These are phyloP conservation scores for Aspergillus jensenii DNA, from an alignment of 2,329 filamentous ascomycete species.

Conservation along the genomic window DNA sequence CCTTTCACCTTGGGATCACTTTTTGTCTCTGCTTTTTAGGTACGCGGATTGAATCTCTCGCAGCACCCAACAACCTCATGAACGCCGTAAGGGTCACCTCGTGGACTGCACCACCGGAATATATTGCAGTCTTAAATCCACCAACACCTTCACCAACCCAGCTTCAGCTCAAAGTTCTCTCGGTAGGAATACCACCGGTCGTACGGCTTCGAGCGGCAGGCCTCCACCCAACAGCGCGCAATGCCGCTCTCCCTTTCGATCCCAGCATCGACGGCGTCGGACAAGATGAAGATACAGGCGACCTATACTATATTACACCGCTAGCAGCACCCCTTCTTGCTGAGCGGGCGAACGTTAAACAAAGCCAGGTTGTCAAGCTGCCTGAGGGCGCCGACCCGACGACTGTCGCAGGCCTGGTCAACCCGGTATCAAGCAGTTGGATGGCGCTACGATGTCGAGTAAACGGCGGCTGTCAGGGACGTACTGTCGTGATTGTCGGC, in stretches of 20 bases:
- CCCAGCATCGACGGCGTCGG: not conserved
- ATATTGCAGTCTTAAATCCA: not conserved
- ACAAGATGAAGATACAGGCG: not conserved
- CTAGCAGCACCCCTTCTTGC: not conserved
- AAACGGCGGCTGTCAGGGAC: not conserved
- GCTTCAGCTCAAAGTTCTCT: not conserved
- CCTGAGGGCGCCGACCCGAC: not conserved
- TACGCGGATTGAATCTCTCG: too few species aligned
- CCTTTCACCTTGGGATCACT: too few species aligned
- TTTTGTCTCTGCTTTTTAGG: too few species aligned
- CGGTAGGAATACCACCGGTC: not conserved
- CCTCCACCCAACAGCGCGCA: not conserved
- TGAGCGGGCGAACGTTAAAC: not conserved
- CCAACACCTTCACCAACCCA: not conserved
- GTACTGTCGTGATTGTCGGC: not conserved
- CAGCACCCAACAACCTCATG: not conserved
- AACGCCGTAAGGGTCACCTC: not conserved
- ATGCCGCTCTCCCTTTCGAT: not conserved
- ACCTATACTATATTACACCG: not conserved
- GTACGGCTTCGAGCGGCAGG: not conserved
- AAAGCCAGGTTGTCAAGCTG: not conserved
- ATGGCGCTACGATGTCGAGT: not conserved
- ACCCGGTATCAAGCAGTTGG: not conserved
- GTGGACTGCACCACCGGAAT: not conserved
- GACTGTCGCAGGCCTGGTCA: not conserved